A percentile compares a stretch with the other conserved stretches of the same genome.
phyloP scores from a whole-genome alignment of 441 rosid genomes.

The Arabidopsis lyrata region DNA sequence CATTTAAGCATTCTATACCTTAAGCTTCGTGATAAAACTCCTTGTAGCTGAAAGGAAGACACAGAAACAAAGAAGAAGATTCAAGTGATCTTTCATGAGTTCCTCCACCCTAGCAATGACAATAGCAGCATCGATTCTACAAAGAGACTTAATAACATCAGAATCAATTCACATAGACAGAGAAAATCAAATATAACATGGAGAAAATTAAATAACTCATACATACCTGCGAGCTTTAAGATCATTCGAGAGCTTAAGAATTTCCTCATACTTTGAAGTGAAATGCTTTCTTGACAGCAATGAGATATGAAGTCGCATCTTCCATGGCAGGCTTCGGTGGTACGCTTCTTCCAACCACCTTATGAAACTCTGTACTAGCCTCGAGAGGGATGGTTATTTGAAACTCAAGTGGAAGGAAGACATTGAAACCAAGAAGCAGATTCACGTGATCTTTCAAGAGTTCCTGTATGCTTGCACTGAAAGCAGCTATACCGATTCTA shows the following conservation, averaged over 20 bases:
- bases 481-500: too few relatives aligned
- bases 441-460: too few relatives aligned
- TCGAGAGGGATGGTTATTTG: too few relatives aligned
- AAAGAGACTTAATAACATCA: conserved; percentile 33
- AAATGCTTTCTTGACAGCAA: not conserved
- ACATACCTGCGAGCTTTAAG: not conserved
- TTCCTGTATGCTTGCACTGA: too few relatives aligned
- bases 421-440: too few relatives aligned
- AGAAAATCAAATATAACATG: not conserved
- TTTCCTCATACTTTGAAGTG: not conserved
- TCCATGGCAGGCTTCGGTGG: not conserved
- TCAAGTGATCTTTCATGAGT: conserved; percentile 78
- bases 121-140: conserved; percentile 71
- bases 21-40: too few relatives aligned
- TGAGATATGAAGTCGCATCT: not conserved
- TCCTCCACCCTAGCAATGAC: conserved; percentile 78
- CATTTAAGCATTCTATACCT: too few relatives aligned
- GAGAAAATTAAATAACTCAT: not conserved
- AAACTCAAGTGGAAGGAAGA: too few relatives aligned
- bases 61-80: conserved; percentile 78
- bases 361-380: too few relatives aligned
- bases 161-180: conserved; percentile 21
- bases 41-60: conserved; percentile 44
- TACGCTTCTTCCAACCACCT: not conserved
- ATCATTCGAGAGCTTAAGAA: not conserved